Evolutionary conservation across 2,329 filamentous ascomycete genomes (phyloP).

Genomic region (Tolypocladium ophioglossoides): DNA sequence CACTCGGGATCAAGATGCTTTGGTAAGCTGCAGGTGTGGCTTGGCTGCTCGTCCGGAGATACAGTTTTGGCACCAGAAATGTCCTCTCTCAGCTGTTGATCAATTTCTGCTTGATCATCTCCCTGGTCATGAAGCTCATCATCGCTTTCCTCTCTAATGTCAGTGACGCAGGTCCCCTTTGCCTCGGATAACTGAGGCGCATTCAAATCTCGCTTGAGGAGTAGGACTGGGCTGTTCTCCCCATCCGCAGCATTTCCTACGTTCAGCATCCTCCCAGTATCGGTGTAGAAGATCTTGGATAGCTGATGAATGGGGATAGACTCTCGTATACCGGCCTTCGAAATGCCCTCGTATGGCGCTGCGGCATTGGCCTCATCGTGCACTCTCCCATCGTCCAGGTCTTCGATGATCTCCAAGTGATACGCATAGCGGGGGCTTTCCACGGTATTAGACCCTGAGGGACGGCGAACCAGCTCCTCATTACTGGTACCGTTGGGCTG

Average conservation of each 20-base stretch:
- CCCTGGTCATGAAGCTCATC: constrained; percentile 3
- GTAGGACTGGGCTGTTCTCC: constrained; percentile 24
- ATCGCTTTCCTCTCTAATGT: neutral
- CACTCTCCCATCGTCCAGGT: constrained; percentile 51
- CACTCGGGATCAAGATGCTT: constrained; percentile 76
- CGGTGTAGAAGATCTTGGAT: constrained; percentile 87
- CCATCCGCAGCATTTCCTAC: constrained; percentile 48
- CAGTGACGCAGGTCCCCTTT: neutral
- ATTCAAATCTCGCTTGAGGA: constrained; percentile 18
- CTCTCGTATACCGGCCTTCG: constrained; percentile 38
- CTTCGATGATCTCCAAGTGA: constrained; percentile 72
- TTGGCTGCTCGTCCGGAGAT: neutral
- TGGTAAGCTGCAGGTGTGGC: constrained; percentile 34
- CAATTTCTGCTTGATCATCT: constrained; percentile 32
- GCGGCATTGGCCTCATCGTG: constrained; percentile 30
- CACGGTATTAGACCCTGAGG: neutral
- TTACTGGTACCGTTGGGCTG: constrained; percentile 1
- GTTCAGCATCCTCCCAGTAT: constrained; percentile 81
- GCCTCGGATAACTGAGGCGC: constrained; percentile 34
- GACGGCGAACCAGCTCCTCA: neutral
- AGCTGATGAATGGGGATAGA: constrained; percentile 47
- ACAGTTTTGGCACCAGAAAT: constrained; percentile 1
- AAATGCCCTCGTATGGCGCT: constrained; percentile 29
- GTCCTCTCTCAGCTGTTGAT: constrained; percentile 30
- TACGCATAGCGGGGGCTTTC: constrained; percentile 51